Evolutionary conservation across 768 basidiomycete genomes (phyloP), one percentile per base, ranked within the genome.

Genomic region (Tephrocybe rancida): DNA sequence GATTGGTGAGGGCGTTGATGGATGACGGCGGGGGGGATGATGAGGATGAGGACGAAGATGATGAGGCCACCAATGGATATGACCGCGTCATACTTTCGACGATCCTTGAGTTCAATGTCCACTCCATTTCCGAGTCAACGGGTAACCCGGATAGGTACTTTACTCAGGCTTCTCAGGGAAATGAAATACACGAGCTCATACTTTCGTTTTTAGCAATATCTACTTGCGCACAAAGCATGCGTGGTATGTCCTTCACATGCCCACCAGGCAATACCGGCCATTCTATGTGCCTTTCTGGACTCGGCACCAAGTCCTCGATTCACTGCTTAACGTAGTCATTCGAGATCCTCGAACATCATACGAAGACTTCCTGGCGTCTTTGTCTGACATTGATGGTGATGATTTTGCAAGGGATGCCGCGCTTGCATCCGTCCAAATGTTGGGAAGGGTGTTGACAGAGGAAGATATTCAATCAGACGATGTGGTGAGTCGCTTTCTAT

Each of bases 211-310:
- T 30, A 89, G 87, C 21, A 82, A 83, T 54, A 78, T 89, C 2
- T 90, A 85, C 55, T 67, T 90, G 25, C 76, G 79, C 41, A 90
- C 88, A 0, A 41, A 72, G 39, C 64, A 69, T 64, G 86, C 87
- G 0, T 90, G 88, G 88, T 90, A 90, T 56, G 85, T 89, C 50
- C 73, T 90, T 2, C 73, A 76, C 10, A 54, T 56, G 1, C 85
- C 88, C 0, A 75, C 81, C 0, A 41, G 46, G 1, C 29, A 49
- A 2, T 90, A 90, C 57, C 44, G 47, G 13, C 67, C 71, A 0
- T 79, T 75, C 48, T 88, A 75, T 60, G 54, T 54, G 0, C 54
- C 67, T 0, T 82, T 86, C 52, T 83, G 79, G 75, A 67, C 74
- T 8, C 71, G 68, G 42, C 83, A 86, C 56, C 74, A 72, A 1